Conservation (phyloP, 1,284 basidiomycete species). For the Rhizoctonia solani region DNA sequence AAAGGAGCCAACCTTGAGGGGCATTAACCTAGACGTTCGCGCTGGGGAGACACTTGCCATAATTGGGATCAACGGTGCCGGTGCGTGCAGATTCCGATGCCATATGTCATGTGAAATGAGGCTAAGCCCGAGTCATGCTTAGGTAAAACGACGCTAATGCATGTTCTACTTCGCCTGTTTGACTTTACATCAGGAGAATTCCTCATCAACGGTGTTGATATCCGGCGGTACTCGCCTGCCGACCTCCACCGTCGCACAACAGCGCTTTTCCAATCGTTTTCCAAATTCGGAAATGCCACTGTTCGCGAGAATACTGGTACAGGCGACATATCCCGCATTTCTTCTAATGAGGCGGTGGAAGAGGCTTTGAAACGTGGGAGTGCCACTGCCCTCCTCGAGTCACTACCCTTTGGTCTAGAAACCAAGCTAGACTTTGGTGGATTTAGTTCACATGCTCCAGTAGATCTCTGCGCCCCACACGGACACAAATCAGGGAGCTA, state of each 20-base stretch:
- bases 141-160: slow-evolving; percentile 83
- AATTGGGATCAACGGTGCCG: slow-evolving; percentile 60
- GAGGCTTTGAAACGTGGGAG: slow-evolving; percentile 67
- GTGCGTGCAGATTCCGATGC: slow-evolving; percentile 36
- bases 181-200: slow-evolving; percentile 70
- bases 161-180: slow-evolving; percentile 73
- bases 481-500: slow-evolving; percentile 5
- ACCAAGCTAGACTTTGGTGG: slow-evolving; percentile 65
- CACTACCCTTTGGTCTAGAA: slow-evolving; percentile 66
- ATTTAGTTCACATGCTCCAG: slow-evolving; percentile 47
- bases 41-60: slow-evolving; percentile 79
- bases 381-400: slow-evolving; percentile 62
- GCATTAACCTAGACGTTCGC: slow-evolving; percentile 68
- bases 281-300: slow-evolving; percentile 67
- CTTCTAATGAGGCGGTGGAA: slow-evolving; percentile 52
- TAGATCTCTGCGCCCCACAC: slow-evolving; percentile 17
- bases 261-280: slow-evolving; percentile 82
- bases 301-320: slow-evolving; percentile 78
- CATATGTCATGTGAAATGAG: slow-evolving; percentile 18
- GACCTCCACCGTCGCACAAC: slow-evolving; percentile 73
- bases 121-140: slow-evolving; percentile 37
- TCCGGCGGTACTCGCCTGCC: slow-evolving; percentile 62
- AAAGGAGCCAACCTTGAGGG: slow-evolving; percentile 62
- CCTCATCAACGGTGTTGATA: slow-evolving; percentile 66
- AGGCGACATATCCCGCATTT: slow-evolving; percentile 56